Percentiles rank a stretch among this genome's conserved stretches.
Conservation (phyloP, 2,329 filamentous ascomycete genomes). For the Aspergillus sp. region DNA sequence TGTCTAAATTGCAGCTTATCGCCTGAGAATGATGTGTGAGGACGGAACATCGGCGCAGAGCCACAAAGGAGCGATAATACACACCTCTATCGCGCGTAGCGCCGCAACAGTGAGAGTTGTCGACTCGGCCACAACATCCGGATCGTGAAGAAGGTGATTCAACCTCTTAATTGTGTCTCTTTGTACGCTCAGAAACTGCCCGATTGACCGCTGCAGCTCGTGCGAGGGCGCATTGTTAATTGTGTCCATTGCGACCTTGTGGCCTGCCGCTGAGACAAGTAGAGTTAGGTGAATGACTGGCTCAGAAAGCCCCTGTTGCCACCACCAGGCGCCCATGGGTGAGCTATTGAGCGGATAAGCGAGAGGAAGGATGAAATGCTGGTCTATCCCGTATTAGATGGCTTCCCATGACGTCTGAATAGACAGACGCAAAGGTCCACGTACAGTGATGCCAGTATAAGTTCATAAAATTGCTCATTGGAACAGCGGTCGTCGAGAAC, state of each 20-base stretch:
- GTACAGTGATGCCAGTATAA: constrained; percentile 11
- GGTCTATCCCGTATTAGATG: neutral
- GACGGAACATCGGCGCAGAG: too few species aligned
- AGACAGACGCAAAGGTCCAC: neutral
- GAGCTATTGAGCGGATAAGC: constrained; percentile 5
- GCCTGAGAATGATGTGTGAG: too few species aligned
- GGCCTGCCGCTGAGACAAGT: constrained; percentile 1
- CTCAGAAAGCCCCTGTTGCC: constrained; percentile 6
- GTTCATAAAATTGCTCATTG: constrained; percentile 10
- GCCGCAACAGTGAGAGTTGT: constrained; percentile 1
- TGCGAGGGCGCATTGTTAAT: neutral
- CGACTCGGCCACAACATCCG: neutral
- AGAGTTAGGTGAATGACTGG: constrained; percentile 3
- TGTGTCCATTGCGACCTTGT: constrained; percentile 1
- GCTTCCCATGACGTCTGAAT: neutral
- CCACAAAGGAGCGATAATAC: constrained; percentile 3
- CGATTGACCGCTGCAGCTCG: neutral
- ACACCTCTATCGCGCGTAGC: constrained; percentile 1
- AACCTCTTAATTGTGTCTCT: constrained; percentile 3
- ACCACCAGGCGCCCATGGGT: constrained; percentile 7
- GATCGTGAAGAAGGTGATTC: neutral
- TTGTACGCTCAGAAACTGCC: neutral
- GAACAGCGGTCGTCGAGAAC: neutral
- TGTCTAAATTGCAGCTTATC: too few species aligned
- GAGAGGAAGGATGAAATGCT: neutral